A percentile compares a stretch with the other conserved stretches of the same genome.
Evolutionary conservation across 768 basidiomycete species (phyloP).

Genomic region (Dioszegia crocea): DNA sequence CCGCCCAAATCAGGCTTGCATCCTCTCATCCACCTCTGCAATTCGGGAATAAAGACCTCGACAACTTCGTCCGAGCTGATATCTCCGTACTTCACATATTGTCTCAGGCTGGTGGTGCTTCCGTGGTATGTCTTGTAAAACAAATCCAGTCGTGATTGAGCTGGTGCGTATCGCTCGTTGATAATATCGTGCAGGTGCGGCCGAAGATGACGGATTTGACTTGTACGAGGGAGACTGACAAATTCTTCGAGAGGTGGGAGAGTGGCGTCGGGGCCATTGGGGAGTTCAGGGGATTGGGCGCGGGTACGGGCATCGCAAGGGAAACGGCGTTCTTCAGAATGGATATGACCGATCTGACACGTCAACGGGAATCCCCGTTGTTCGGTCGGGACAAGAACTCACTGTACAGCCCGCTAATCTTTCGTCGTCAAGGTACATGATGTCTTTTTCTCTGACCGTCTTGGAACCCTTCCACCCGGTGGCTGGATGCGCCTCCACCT

Average conservation of each 20-base stretch:
- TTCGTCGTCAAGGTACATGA: slow-evolving; percentile 21
- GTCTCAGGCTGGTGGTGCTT: background rate
- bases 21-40: slow-evolving; percentile 30
- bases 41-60: slow-evolving; percentile 30
- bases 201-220: slow-evolving; percentile 24
- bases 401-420: slow-evolving; percentile 28
- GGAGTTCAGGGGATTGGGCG: background rate
- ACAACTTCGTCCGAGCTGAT: slow-evolving; percentile 19
- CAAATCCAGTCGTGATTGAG: slow-evolving; percentile 25
- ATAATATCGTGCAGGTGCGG: slow-evolving; percentile 30
- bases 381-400: background rate
- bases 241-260: background rate
- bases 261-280: background rate
- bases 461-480: background rate
- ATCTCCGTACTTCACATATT: slow-evolving; percentile 19
- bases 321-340: background rate
- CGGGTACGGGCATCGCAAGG: background rate
- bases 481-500: background rate
- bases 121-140: slow-evolving; percentile 13
- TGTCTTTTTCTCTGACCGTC: slow-evolving; percentile 8
- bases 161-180: slow-evolving; percentile 25
- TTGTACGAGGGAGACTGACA: background rate
- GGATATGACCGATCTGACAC: background rate
- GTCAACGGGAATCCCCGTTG: background rate
- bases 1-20: background rate